These are phyloP conservation scores for Xanthoconium separans DNA, from an alignment of 1,284 basidiomycete genomes.

Conservation along the genomic window DNA sequence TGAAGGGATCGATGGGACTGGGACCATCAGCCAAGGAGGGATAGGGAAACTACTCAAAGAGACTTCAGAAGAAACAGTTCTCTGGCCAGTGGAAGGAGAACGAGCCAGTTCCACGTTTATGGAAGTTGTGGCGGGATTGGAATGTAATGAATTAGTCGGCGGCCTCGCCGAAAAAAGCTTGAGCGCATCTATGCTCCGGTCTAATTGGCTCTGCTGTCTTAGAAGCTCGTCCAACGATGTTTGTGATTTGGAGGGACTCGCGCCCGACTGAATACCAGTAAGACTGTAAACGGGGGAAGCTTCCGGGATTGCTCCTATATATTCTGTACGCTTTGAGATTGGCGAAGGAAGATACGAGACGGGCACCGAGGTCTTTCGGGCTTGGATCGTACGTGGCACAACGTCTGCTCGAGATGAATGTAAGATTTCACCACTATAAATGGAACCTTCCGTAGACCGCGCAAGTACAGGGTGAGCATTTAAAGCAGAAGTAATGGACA, in stretches of 20 bases:
- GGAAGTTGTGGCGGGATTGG: conserved; percentile 4
- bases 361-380: not conserved
- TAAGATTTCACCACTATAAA: conserved; percentile 3
- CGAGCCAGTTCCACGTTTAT: conserved; percentile 16
- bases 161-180: conserved; percentile 44
- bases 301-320: conserved; percentile 6
- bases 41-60: conserved; percentile 69
- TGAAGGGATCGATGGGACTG: conserved; percentile 17
- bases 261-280: conserved; percentile 34
- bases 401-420: conserved; percentile 1
- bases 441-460: conserved; percentile 8
- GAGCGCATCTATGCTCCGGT: conserved; percentile 61
- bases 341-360: conserved; percentile 1
- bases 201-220: conserved; percentile 62
- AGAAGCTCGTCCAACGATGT: conserved; percentile 51
- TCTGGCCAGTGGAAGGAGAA: conserved; percentile 30
- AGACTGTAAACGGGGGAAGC: conserved; percentile 52
- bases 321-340: not conserved
- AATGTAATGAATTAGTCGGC: conserved; percentile 2
- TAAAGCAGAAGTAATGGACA: conserved; percentile 4
- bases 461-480: conserved; percentile 9
- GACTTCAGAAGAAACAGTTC: conserved; percentile 46
- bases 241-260: conserved; percentile 16
- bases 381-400: not conserved
- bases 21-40: conserved; percentile 46